Evolutionary conservation across 1,284 basidiomycete genomes (phyloP).

Genomic region (Rhodotorula sp.): DNA sequence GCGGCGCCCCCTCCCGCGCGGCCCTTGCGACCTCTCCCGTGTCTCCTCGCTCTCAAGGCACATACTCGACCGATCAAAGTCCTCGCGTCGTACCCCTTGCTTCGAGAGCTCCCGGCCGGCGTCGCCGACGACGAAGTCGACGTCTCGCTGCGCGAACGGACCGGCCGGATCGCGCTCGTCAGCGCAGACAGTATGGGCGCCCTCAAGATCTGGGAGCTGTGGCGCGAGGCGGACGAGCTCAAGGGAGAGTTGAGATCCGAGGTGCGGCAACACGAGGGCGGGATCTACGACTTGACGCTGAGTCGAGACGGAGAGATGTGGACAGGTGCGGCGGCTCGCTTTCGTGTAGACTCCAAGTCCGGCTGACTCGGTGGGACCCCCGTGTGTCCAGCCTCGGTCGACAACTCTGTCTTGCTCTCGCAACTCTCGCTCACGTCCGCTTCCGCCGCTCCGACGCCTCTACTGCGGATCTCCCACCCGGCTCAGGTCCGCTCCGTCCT

Average conservation of each 20-base stretch:
- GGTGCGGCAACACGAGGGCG: conserved; percentile 58
- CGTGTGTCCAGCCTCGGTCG: conserved; percentile 66
- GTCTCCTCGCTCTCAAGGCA: conserved; percentile 64
- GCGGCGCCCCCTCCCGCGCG: conserved; percentile 31
- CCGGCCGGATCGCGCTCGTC: conserved; percentile 60
- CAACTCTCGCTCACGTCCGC: conserved; percentile 49
- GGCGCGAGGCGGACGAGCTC: conserved; percentile 45
- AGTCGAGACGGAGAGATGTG: conserved; percentile 66
- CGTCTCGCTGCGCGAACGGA: conserved; percentile 11
- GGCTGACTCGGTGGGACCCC: background rate
- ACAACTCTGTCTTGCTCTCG: conserved; percentile 70
- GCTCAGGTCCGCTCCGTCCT: conserved; percentile 69
- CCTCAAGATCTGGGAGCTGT: conserved; percentile 61
- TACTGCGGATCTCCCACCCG: conserved; percentile 63
- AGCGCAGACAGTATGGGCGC: conserved; percentile 42
- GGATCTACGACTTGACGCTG: conserved; percentile 69
- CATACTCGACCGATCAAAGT: conserved; percentile 70
- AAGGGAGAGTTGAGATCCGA: conserved; percentile 56
- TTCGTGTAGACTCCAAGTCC: too few relatives aligned
- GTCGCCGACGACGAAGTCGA: conserved; percentile 15
- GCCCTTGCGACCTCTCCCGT: conserved; percentile 55
- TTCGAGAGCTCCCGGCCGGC: conserved; percentile 1
- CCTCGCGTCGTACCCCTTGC: conserved; percentile 50
- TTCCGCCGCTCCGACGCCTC: conserved; percentile 48
- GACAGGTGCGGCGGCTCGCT: conserved; percentile 62